Evolutionary conservation across 2,329 filamentous ascomycete genomes (phyloP).

Genomic region (Knufia petricola): DNA sequence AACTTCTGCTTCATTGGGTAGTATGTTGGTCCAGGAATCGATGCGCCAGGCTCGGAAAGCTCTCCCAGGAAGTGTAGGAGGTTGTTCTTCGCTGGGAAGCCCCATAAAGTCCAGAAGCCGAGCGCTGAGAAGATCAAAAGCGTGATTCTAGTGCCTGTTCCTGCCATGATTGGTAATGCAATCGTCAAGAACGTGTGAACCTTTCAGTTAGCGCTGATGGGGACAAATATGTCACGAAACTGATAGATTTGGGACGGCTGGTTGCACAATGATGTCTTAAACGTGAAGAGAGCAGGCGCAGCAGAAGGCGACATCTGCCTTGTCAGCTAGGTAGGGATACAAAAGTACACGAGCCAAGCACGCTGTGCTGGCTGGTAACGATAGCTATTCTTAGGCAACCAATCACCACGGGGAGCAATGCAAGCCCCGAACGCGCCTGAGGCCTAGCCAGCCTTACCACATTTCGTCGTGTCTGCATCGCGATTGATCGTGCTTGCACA

Average conservation of each 20-base stretch:
- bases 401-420: neutral
- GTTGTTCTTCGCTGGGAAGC: conserved; percentile 23
- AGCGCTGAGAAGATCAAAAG: conserved; percentile 6
- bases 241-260: too few relatives aligned
- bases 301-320: conserved; percentile 2
- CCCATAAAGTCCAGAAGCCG: conserved; percentile 23
- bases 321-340: too few relatives aligned
- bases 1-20: conserved; percentile 24
- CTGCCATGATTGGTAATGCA: conserved; percentile 7
- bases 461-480: neutral
- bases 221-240: too few relatives aligned
- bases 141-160: neutral
- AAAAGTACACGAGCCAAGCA: neutral
- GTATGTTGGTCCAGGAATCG: conserved; percentile 22
- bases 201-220: neutral
- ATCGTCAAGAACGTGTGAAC: neutral
- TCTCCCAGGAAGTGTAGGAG: conserved; percentile 20
- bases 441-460: neutral
- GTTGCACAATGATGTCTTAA: too few relatives aligned
- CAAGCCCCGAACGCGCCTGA: neutral
- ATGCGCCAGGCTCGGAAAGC: conserved; percentile 21
- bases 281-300: neutral
- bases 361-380: neutral
- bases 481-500: neutral
- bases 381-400: conserved; percentile 3